phyloP scores from a whole-genome alignment of 257 asterid species.

The Capsicum pubescens region DNA sequence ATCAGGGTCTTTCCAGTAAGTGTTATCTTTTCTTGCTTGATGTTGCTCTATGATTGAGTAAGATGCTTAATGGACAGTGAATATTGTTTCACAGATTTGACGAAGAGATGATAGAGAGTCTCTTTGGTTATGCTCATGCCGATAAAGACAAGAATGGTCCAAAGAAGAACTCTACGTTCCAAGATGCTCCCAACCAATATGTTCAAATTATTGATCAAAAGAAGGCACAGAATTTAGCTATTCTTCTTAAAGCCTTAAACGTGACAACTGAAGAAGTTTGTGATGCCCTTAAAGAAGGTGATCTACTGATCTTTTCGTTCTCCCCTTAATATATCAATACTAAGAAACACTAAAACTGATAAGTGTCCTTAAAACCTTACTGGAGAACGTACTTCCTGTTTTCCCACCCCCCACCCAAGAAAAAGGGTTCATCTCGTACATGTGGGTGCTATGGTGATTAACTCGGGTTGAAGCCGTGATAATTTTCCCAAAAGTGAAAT shows the following conservation, averaged over 20 bases:
- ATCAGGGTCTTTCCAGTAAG: slow-evolving; percentile 97
- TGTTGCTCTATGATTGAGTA: background rate
- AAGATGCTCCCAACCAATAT: slow-evolving; percentile 53
- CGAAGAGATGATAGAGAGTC: slow-evolving; percentile 90
- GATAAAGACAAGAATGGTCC: slow-evolving; percentile 56
- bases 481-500: background rate
- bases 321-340: background rate
- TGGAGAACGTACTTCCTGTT: background rate
- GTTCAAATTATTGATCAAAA: slow-evolving; percentile 75
- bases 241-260: slow-evolving; percentile 81
- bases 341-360: slow-evolving; percentile 11
- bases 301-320: slow-evolving; percentile 25
- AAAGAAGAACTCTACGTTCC: slow-evolving; percentile 52
- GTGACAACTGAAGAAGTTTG: slow-evolving; percentile 91
- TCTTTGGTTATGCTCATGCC: slow-evolving; percentile 74
- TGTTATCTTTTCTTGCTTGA: slow-evolving; percentile 28
- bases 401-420: background rate
- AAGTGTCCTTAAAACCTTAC: background rate
- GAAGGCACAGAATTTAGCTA: slow-evolving; percentile 85
- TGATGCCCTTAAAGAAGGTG: slow-evolving; percentile 93
- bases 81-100: slow-evolving; percentile 63
- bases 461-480: background rate
- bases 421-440: background rate
- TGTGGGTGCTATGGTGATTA: background rate
- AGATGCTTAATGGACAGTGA: slow-evolving; percentile 28